Percentiles rank a stretch among this genome's conserved stretches.
phyloP scores from a whole-genome alignment of 75 land plant species.

The Sequoia sempervirens region DNA sequence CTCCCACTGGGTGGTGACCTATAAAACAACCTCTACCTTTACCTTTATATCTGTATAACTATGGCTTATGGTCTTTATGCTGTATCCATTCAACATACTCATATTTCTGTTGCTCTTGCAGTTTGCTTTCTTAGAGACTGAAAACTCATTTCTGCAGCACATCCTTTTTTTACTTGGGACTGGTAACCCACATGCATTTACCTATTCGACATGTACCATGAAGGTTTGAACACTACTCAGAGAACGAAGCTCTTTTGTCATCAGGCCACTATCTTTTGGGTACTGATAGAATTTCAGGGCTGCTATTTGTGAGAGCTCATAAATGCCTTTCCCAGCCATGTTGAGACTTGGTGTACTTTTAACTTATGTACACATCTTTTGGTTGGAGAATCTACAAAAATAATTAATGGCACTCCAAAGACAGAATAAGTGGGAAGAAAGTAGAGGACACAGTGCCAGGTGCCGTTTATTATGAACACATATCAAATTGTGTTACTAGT shows the following conservation, averaged over 20 bases:
- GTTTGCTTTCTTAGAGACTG: background rate
- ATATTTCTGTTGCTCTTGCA: background rate
- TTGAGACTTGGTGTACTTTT: background rate
- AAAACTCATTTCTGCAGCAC: background rate
- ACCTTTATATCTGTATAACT: background rate
- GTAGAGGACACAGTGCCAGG: background rate
- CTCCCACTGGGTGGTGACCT: background rate
- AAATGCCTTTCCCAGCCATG: background rate
- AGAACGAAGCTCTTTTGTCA: no score
- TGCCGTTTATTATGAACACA: background rate
- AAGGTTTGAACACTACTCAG: no score
- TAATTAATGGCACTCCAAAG: background rate
- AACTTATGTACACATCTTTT: background rate
- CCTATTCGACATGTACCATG: no score
- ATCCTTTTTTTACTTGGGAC: no score
- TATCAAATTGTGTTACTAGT: background rate
- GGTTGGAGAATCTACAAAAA: background rate
- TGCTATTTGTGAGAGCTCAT: background rate
- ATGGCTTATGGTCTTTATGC: background rate
- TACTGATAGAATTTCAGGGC: background rate
- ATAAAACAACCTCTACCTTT: background rate
- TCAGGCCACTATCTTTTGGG: background rate
- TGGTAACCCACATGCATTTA: no score
- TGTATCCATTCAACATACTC: background rate
- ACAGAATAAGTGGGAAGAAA: background rate